These are phyloP conservation scores for Mycena amicta DNA, from an alignment of 768 basidiomycete species.

Conservation along the genomic window DNA sequence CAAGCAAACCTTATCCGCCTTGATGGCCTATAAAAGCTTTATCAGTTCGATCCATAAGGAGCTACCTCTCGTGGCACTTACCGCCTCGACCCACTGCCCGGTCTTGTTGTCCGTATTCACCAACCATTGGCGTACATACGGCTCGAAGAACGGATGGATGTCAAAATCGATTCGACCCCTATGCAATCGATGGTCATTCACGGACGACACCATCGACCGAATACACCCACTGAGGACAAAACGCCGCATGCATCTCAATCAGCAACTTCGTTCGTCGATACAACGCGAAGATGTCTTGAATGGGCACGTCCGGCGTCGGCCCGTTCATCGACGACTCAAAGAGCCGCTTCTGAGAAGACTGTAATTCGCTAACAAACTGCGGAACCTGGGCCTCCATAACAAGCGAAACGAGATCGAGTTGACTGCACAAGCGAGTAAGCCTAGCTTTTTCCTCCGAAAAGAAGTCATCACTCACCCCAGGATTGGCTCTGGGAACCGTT, in stretches of 20 bases:
- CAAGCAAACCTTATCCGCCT: conserved; percentile 69
- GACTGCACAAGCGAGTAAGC: too few relatives aligned
- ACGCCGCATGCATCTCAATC: conserved; percentile 79
- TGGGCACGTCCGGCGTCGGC: conserved; percentile 84
- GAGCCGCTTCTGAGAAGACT: conserved; percentile 69
- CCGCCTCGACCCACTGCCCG: conserved; percentile 90
- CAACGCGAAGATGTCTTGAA: conserved; percentile 87
- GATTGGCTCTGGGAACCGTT: conserved; percentile 83
- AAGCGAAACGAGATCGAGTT: conserved; percentile 75
- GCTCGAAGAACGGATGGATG: conserved; percentile 78
- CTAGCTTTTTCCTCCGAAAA: too few relatives aligned
- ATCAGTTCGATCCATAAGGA: too few relatives aligned
- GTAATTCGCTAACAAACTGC: conserved; percentile 64
- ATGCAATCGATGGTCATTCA: conserved; percentile 8
- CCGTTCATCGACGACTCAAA: conserved; percentile 86
- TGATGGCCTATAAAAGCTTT: conserved; percentile 60
- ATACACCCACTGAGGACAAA: conserved; percentile 74
- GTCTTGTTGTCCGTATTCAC: conserved; percentile 88
- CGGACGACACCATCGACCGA: background rate
- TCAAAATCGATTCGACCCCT: conserved; percentile 69
- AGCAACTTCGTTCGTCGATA: conserved; percentile 79
- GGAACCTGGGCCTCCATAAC: conserved; percentile 72
- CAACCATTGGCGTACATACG: conserved; percentile 88
- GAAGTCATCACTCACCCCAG: conserved; percentile 80
- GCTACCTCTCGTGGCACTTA: too few relatives aligned